Evolutionary conservation across 1,284 basidiomycete genomes (phyloP).

Genomic region (Microbotryomycetes sp.): DNA sequence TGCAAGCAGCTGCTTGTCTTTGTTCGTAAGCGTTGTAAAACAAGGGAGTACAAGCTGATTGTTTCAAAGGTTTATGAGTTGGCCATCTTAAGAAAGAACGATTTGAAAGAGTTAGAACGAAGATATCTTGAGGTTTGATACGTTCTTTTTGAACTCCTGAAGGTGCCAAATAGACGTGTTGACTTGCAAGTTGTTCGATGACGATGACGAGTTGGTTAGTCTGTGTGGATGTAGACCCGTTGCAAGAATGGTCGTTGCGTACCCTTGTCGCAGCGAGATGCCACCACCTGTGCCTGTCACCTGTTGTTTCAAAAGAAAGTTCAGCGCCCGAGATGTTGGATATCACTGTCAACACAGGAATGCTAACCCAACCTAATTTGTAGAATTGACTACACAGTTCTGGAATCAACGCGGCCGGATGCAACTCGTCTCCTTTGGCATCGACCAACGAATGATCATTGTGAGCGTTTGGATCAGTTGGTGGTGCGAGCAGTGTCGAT

Average conservation of each 20-base stretch:
- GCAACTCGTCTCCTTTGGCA: slow-evolving; percentile 9
- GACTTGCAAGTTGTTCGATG: not conserved
- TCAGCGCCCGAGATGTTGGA: no score
- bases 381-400: slow-evolving; percentile 51
- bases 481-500: slow-evolving; percentile 1
- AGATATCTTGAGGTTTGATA: slow-evolving; percentile 69
- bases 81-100: slow-evolving; percentile 69
- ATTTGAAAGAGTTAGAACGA: slow-evolving; percentile 66
- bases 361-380: slow-evolving; percentile 56
- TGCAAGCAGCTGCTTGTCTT: slow-evolving; percentile 68
- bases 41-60: slow-evolving; percentile 57
- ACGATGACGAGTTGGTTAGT: not conserved
- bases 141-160: slow-evolving; percentile 83
- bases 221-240: not conserved
- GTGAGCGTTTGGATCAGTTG: not conserved
- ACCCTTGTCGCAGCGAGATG: slow-evolving; percentile 67
- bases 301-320: no score
- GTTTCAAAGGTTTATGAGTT: slow-evolving; percentile 46
- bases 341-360: not conserved
- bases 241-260: slow-evolving; percentile 36
- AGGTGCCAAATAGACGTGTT: slow-evolving; percentile 74
- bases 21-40: slow-evolving; percentile 84
- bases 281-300: slow-evolving; percentile 50
- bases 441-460: slow-evolving; percentile 31
- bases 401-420: slow-evolving; percentile 77